A percentile compares a stretch with the other conserved stretches of the same genome.
phyloP scores from a whole-genome alignment of 2,329 filamentous ascomycete species.

The Penicillium hesseltinei region DNA sequence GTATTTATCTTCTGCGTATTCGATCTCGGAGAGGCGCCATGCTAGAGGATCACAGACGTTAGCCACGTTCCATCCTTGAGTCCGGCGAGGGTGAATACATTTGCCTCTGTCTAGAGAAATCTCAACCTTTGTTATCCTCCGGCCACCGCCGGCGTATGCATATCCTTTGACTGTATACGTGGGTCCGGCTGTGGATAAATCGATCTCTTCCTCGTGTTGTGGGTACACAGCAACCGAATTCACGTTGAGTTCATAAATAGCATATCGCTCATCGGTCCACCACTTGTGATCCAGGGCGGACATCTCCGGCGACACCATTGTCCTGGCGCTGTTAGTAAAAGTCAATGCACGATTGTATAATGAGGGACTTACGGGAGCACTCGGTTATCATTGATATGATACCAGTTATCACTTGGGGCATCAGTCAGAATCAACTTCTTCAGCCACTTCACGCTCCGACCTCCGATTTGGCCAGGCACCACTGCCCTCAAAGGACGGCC shows the following conservation, averaged over 20 bases:
- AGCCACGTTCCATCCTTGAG: conserved; percentile 1
- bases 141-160: conserved; percentile 85
- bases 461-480: conserved; percentile 88
- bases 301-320: conserved; percentile 78
- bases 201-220: conserved; percentile 69
- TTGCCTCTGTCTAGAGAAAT: conserved; percentile 79
- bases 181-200: conserved; percentile 47
- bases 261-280: conserved; percentile 88
- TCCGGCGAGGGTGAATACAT: conserved; percentile 34
- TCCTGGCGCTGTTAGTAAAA: conserved; percentile 44
- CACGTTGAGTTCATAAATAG: conserved; percentile 86
- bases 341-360: neutral
- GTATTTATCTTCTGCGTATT: conserved; percentile 84
- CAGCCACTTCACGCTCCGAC: conserved; percentile 90
- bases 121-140: conserved; percentile 77
- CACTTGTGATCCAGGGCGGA: conserved; percentile 69
- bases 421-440: conserved; percentile 76
- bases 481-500: conserved; percentile 79
- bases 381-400: conserved; percentile 90
- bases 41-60: conserved; percentile 31
- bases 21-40: conserved; percentile 74
- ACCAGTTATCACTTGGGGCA: conserved; percentile 85
- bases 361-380: conserved; percentile 63
- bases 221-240: conserved; percentile 82
- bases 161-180: conserved; percentile 73